A percentile compares a stretch with the other conserved stretches of the same genome.
Evolutionary conservation across 164 flowering plant species (phyloP).

Genomic region (Magnolia sinica): DNA sequence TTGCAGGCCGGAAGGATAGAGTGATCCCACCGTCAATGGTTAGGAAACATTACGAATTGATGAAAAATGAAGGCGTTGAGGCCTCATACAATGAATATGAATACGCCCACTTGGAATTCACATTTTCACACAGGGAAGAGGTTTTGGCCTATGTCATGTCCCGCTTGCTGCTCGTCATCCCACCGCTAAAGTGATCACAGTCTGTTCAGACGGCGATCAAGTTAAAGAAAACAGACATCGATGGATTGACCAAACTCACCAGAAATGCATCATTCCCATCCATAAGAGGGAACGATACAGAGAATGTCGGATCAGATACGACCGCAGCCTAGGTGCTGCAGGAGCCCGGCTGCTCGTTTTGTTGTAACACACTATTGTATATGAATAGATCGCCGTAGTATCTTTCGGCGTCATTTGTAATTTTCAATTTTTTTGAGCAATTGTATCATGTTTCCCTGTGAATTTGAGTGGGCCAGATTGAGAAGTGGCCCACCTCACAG

Average conservation of each 20-base stretch:
- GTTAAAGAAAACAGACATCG: constrained; percentile 34
- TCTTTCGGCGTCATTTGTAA: too few species aligned
- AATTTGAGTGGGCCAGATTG: not conserved
- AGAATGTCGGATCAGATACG: not conserved
- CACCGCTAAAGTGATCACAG: constrained; percentile 22
- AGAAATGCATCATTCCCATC: not conserved
- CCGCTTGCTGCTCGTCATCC: constrained; percentile 55
- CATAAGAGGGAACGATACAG: not conserved
- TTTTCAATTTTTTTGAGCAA: not conserved
- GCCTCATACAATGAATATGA: constrained; percentile 74
- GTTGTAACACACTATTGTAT: not conserved
- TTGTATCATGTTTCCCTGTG: not conserved
- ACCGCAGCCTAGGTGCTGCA: not conserved
- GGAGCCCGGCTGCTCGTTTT: not conserved
- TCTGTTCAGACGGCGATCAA: constrained; percentile 21
- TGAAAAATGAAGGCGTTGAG: constrained; percentile 67
- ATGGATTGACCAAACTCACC: not conserved
- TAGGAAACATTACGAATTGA: constrained; percentile 64
- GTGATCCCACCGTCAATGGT: constrained; percentile 85
- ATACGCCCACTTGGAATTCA: constrained; percentile 94
- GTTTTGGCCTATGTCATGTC: constrained; percentile 86
- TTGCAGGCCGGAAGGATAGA: constrained; percentile 87
- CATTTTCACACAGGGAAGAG: constrained; percentile 86
- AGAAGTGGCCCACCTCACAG: not conserved
- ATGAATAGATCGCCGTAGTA: not conserved